These are phyloP conservation scores for Fusarium foetens DNA, from an alignment of 2,329 filamentous ascomycete genomes.

Conservation along the genomic window DNA sequence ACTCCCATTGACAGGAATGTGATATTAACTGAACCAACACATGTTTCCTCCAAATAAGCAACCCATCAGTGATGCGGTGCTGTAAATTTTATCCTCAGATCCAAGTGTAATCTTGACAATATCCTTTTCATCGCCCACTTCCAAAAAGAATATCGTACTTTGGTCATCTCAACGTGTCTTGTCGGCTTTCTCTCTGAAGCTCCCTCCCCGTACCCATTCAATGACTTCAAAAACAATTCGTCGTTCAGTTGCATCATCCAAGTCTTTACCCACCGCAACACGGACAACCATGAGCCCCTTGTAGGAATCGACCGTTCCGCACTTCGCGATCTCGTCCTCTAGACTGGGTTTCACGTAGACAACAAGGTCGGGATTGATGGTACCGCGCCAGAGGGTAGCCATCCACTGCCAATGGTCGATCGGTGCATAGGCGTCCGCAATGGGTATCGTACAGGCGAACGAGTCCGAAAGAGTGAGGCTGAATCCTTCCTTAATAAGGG, in stretches of 20 bases:
- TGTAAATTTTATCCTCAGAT: background rate
- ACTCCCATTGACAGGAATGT: conserved; percentile 12
- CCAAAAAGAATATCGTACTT: background rate
- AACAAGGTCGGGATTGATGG: conserved; percentile 82
- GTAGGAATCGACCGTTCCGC: conserved; percentile 65
- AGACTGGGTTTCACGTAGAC: conserved; percentile 67
- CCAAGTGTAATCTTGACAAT: background rate
- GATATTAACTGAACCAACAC: conserved; percentile 9
- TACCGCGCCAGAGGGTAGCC: conserved; percentile 90
- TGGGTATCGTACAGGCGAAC: conserved; percentile 78
- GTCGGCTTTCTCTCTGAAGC: conserved; percentile 50
- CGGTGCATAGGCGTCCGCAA: conserved; percentile 79
- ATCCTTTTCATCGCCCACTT: background rate
- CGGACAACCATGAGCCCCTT: conserved; percentile 66
- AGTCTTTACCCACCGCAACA: conserved; percentile 53
- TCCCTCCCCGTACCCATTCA: conserved; percentile 74
- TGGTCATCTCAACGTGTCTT: conserved; percentile 12
- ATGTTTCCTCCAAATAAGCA: background rate
- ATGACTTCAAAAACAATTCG: conserved; percentile 87
- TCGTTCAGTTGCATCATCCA: conserved; percentile 77
- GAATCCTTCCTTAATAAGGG: conserved; percentile 80
- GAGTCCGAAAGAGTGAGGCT: conserved; percentile 81
- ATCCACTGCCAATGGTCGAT: conserved; percentile 99
- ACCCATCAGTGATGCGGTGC: background rate
- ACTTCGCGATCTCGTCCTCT: conserved; percentile 50